A percentile compares a stretch with the other conserved stretches of the same genome.
Evolutionary conservation across 345 rosid genomes (phyloP).

Genomic region (Salix udensis): DNA sequence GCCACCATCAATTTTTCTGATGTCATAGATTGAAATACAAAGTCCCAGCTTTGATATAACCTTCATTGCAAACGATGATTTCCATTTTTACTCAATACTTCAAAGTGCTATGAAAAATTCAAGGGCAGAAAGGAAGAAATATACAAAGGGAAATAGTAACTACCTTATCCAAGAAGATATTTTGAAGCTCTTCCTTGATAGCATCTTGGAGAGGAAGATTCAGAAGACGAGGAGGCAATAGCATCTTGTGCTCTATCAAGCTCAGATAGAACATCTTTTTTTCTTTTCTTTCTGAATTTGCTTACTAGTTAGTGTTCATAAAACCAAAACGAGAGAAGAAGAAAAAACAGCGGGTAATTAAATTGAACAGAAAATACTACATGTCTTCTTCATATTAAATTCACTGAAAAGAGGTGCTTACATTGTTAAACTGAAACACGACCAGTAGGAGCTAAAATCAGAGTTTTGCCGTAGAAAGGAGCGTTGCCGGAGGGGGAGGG

Average conservation of each 20-base stretch:
- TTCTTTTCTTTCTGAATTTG: background rate
- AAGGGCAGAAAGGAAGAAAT: background rate
- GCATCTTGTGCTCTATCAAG: constrained; percentile 66
- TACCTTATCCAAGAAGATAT: constrained; percentile 80
- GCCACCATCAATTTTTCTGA: constrained; percentile 58
- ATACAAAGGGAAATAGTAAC: background rate
- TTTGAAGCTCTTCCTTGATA: constrained; percentile 53
- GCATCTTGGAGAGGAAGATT: constrained; percentile 62
- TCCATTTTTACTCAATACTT: background rate
- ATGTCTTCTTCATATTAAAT: no score
- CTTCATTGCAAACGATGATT: constrained; percentile 31
- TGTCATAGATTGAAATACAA: constrained; percentile 70
- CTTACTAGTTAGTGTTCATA: no score
- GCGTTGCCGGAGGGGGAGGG: no score
- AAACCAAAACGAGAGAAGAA: no score
- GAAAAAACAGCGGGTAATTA: no score
- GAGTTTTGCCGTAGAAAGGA: no score
- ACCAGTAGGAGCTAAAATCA: no score
- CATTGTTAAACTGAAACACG: no score
- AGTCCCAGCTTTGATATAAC: constrained; percentile 74
- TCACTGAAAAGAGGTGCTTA: no score
- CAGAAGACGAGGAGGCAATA: constrained; percentile 72
- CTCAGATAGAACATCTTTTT: constrained; percentile 66
- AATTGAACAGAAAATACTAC: no score
- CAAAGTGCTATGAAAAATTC: background rate